These are phyloP conservation scores for Amphibolis antarctica DNA, from an alignment of 106 monocot species.

Conservation along the genomic window DNA sequence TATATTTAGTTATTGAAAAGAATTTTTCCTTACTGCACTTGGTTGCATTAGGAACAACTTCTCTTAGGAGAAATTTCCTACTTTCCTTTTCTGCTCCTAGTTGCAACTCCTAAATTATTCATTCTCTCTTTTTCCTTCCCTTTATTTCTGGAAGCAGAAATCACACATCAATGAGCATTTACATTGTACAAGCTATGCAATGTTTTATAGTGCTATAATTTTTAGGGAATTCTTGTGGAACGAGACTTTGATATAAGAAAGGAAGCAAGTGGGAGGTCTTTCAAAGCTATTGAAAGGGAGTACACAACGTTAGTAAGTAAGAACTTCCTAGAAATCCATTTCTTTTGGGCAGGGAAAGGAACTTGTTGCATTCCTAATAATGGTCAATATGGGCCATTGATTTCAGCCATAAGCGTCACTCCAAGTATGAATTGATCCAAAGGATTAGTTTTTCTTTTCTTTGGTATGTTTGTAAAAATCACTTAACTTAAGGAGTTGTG, in stretches of 20 bases:
- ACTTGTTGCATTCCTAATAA: constrained; percentile 8
- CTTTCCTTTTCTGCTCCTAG: too few relatives aligned
- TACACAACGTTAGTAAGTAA: constrained; percentile 1
- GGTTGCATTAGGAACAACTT: too few relatives aligned
- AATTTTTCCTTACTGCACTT: background rate
- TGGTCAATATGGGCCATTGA: constrained; percentile 7
- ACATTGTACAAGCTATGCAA: background rate
- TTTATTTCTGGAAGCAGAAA: background rate
- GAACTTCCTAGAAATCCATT: constrained; percentile 17
- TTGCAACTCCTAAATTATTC: background rate
- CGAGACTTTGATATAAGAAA: constrained; percentile 19
- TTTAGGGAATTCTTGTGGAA: constrained; percentile 6
- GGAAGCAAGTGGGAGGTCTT: constrained; percentile 2
- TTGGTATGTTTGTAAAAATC: background rate
- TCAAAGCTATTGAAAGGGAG: constrained; percentile 3
- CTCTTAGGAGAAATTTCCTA: too few relatives aligned
- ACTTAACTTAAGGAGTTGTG: background rate
- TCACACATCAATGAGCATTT: background rate
- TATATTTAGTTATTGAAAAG: background rate
- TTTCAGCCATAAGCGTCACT: constrained; percentile 16
- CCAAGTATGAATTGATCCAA: constrained; percentile 1
- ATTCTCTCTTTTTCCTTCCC: background rate
- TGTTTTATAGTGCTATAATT: background rate
- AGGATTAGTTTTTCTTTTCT: too few relatives aligned
- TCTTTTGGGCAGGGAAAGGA: constrained; percentile 25